Evolutionary conservation across 148 eudicot species (phyloP), one percentile per base, ranked within the genome.

Genomic region (Simmondsia chinensis): DNA sequence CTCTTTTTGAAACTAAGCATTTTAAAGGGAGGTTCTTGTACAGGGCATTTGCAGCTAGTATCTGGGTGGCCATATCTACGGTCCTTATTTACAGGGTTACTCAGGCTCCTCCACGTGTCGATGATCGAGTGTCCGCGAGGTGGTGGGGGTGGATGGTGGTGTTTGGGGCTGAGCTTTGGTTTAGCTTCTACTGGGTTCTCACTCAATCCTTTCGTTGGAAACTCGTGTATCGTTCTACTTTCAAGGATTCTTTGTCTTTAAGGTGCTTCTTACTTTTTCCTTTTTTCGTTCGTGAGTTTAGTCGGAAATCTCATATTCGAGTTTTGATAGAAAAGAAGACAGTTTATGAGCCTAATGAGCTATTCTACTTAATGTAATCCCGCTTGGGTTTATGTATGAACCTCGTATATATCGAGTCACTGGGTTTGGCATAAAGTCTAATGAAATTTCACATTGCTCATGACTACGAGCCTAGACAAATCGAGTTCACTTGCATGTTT

Each of bases 131-230:
- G n/a, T n/a, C n/a, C n/a, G 69, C 66, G 5, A 46, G 65, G 33
- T 49, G 54, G 18, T 50, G 51, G 21, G 75, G 51, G 2, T 81
- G 86, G 83, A 39, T 70, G n/a, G 69, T 60, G 2, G 18, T 82
- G 66, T 53, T 81, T 39, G 26, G 30, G 18, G 80, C 87, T 7
- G 95, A 86, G 24, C 31, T 86, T 5, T 81, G 87, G 91, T 81
- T 77, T 24, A 59, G 64, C 40, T 39, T 86, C 41, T 86, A 81
- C 43, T 86, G 95, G 87, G 8, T 86, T 38, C 62, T 86, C 13
- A 68, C 83, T 46, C 96, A 82, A 23, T 36, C 77, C 17, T 27
- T 44, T 20, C 79, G 93, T 0, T 86, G 83, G 79, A 71, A 75
- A 32, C 66, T 11, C 1, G 43, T 52, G 33, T 61, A 50, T 46